Base-by-base conservation (phyloP, 1,139 yeast species). In the Geotrichum cucujoidarum region DNA sequence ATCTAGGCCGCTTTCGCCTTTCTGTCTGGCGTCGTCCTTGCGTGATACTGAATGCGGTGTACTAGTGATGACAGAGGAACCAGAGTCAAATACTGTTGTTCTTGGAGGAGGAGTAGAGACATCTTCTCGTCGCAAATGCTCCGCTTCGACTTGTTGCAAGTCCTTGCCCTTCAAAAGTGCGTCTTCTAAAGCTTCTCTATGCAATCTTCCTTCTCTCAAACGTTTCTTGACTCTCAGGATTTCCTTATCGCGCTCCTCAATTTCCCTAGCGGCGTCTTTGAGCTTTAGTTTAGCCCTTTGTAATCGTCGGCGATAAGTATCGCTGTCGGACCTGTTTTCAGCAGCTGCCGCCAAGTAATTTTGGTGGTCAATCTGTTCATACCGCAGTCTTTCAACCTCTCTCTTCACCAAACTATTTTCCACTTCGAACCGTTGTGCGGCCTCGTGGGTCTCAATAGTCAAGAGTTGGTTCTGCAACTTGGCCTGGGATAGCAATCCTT, bases 301-400 rank as follows among this genome's bases (percentile, higher is more conserved):
- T 17, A 74, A 62, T 45, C 71, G 65, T 14, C 68, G 63, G 40
- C 71, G 57, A 37, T 74, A 63, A 25, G 60, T 53, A 30, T 63
- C 70, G 13, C 54, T 20, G 22, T 33, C 32, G 29, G 25, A 21
- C 22, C 34, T 36, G 16, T 16, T 29, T 20, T 30, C 34, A 16
- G 24, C 60, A 7, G 46, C 35, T 14, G 39, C 53, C 35, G 50
- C 55, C 48, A 52, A 41, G n/a, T 16, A 30, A 30, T 43, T 45
- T 37, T 50, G 49, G 11, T 25, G 50, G 14, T 57, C 59, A 45
- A 54, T 54, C 47, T 57, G 55, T 24, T 69, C 71, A 43, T 65
- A 63, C 43, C 71, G 68, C 41, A 76, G 63, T 45, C 76, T 65
- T 53, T 76, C 79, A 24, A 72, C 73, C 55, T 76, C 78, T 38